Evolutionary conservation across 2,329 filamentous ascomycete species (phyloP).

Genomic region (Pseudogymnoascus sp.): DNA sequence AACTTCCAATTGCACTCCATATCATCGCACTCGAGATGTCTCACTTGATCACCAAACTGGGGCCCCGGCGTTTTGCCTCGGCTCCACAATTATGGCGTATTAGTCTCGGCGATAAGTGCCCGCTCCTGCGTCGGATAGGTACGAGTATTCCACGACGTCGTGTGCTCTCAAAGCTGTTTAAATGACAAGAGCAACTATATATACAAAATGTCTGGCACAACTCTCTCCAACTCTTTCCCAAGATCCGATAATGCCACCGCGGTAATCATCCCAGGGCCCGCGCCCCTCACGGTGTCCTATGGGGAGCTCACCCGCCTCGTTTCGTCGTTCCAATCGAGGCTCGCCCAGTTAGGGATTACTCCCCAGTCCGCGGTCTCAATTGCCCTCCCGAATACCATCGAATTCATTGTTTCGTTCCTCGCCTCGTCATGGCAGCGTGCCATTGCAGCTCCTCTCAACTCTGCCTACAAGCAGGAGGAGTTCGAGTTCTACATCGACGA

Average conservation of each 20-base stretch:
- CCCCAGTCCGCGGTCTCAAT: constrained; percentile 69
- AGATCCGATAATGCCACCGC: constrained; percentile 46
- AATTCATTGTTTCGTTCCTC: constrained; percentile 81
- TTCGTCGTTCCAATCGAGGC: constrained; percentile 64
- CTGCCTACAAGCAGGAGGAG: constrained; percentile 80
- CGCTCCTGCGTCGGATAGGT: not conserved
- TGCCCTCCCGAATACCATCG: constrained; percentile 74
- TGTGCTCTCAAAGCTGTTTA: not conserved
- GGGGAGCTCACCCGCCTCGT: constrained; percentile 58
- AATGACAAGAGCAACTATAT: not conserved
- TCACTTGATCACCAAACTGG: not conserved
- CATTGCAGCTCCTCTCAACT: constrained; percentile 79
- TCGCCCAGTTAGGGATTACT: constrained; percentile 66
- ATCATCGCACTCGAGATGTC: not conserved
- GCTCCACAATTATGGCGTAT: constrained; percentile 2
- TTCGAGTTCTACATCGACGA: constrained; percentile 92
- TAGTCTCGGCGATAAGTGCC: constrained; percentile 7
- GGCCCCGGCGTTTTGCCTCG: not conserved
- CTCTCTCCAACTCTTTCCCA: constrained; percentile 50
- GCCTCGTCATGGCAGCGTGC: constrained; percentile 78
- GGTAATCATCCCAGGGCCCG: constrained; percentile 63
- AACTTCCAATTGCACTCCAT: not conserved
- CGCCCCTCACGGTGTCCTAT: constrained; percentile 61
- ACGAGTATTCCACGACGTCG: not conserved
- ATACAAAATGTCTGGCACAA: constrained; percentile 30